These are phyloP conservation scores for Xanthoceras sorbifolium DNA, from an alignment of 345 rosid genomes.

Conservation along the genomic window DNA sequence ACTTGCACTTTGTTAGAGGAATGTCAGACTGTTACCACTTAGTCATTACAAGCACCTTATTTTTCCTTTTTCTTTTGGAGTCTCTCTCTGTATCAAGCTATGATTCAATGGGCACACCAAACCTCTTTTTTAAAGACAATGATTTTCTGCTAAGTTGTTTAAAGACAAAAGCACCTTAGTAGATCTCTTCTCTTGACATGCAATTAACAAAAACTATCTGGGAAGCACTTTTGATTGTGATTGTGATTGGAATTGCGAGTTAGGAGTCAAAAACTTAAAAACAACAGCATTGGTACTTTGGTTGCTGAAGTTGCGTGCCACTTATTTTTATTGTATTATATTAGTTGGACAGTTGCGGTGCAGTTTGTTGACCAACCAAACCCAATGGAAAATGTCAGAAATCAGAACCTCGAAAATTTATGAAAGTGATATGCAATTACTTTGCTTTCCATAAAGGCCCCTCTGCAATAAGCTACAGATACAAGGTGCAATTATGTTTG, in stretches of 20 bases:
- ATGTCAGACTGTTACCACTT: constrained; percentile 16
- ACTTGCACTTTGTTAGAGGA: constrained; percentile 12
- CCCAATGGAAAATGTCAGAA: neutral
- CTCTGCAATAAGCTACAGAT: neutral
- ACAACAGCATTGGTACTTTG: constrained; percentile 9
- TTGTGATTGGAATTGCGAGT: neutral
- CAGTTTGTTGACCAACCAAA: constrained; percentile 10
- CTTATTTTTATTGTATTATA: too few relatives aligned
- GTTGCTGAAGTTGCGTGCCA: neutral
- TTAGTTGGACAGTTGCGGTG: neutral
- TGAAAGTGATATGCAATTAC: constrained; percentile 11
- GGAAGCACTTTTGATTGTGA: neutral
- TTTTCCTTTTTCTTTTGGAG: constrained; percentile 2
- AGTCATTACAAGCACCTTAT: neutral
- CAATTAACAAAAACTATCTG: neutral
- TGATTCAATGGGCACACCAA: constrained; percentile 1
- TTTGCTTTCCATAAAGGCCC: constrained; percentile 2
- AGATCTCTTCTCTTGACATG: neutral
- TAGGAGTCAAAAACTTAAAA: neutral
- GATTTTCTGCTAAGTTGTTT: neutral
- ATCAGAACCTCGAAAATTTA: constrained; percentile 24
- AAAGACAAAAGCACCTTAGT: neutral
- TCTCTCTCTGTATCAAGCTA: neutral
- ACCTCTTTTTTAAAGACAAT: neutral
- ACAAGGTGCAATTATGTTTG: neutral